Evolutionary conservation across 176 grass and related monocot species (phyloP).

Genomic region (Aechmea fasciata): DNA sequence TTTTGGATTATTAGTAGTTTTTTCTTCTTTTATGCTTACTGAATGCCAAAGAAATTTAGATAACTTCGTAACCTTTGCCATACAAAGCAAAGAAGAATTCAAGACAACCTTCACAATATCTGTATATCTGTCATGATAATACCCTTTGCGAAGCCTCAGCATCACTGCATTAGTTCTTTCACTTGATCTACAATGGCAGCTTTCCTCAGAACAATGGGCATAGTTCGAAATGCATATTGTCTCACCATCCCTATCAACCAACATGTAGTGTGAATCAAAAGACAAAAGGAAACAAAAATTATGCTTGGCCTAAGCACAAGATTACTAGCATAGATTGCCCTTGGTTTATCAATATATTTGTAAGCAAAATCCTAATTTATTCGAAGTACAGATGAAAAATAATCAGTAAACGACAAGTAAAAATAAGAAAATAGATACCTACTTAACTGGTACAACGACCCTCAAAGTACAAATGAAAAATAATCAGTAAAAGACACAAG

Average conservation of each 20-base stretch:
- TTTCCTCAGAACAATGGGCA: conserved; percentile 44
- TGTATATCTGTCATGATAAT: conserved; percentile 71
- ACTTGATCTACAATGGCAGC: conserved; percentile 48
- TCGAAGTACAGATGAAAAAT: too few relatives aligned
- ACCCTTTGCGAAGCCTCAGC: conserved; percentile 59
- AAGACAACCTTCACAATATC: conserved; percentile 64
- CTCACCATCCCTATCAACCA: conserved; percentile 58
- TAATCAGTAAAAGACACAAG: too few relatives aligned
- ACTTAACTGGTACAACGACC: too few relatives aligned
- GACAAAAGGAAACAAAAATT: neutral
- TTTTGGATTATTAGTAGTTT: neutral
- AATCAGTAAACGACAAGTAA: too few relatives aligned
- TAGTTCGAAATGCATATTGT: conserved; percentile 45
- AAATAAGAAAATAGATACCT: too few relatives aligned
- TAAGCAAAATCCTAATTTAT: too few relatives aligned
- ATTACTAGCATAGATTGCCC: neutral
- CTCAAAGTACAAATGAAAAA: too few relatives aligned
- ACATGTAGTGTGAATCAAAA: conserved; percentile 9
- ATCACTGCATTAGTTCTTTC: conserved; percentile 24
- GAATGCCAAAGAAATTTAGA: neutral
- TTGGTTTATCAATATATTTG: too few relatives aligned
- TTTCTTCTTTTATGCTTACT: neutral
- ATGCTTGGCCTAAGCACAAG: neutral
- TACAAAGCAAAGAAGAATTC: conserved; percentile 16
- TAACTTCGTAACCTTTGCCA: conserved; percentile 6